Conservation (phyloP, 75 land plant species). For the Chamaecyparis obtusa region DNA sequence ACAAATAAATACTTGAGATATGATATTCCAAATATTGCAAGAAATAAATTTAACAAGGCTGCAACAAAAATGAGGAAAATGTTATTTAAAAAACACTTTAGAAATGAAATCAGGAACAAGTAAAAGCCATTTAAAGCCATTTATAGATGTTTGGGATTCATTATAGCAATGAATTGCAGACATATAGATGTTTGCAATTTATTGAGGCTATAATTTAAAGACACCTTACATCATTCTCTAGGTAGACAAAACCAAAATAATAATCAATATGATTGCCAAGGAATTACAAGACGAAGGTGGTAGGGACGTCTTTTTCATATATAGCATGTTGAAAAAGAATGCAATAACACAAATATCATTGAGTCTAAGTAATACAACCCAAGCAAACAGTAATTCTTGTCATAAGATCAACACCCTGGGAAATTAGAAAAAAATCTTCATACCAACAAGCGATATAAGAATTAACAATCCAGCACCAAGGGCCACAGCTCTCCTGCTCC, state of each 20-base stretch:
- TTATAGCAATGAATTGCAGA: background rate
- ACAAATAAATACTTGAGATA: constrained; percentile 1
- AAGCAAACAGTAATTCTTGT: background rate
- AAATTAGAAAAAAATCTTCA: constrained; percentile 11
- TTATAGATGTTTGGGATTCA: background rate
- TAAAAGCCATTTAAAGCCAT: background rate
- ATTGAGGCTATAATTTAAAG: background rate
- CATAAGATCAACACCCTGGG: background rate
- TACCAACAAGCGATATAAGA: constrained; percentile 73
- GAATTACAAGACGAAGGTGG: background rate
- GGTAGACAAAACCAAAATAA: background rate
- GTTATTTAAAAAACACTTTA: background rate
- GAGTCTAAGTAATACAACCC: background rate
- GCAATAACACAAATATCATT: background rate
- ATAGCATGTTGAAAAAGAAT: background rate
- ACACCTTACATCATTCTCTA: background rate
- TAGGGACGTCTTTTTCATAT: background rate
- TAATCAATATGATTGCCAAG: background rate
- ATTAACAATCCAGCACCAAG: constrained; percentile 81
- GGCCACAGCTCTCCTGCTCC: constrained; percentile 88
- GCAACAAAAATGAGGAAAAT: background rate
- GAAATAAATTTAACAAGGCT: background rate
- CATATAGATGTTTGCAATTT: background rate
- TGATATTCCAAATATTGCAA: background rate
- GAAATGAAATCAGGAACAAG: background rate